These are phyloP conservation scores for Mimosa bimucronata DNA, from an alignment of 306 rosid species.

Conservation along the genomic window DNA sequence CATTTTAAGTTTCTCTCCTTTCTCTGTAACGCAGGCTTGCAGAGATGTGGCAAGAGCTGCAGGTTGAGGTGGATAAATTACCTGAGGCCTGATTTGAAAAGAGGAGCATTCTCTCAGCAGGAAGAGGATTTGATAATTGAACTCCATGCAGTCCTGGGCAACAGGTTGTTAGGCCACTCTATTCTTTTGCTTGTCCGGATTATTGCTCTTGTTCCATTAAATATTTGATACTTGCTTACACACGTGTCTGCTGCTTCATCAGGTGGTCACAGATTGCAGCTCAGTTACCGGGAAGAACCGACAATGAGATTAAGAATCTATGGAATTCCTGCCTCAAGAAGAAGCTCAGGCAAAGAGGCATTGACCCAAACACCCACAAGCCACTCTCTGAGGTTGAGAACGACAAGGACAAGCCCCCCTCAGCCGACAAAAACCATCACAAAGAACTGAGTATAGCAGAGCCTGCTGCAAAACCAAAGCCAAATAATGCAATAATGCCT, in stretches of 20 bases:
- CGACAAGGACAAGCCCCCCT: constrained; percentile 45
- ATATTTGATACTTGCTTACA: neutral
- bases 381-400: constrained; percentile 64
- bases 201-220: neutral
- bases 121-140: constrained; percentile 90
- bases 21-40: constrained; percentile 58
- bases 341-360: constrained; percentile 89
- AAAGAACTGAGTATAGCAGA: constrained; percentile 50
- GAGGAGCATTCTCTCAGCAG: constrained; percentile 93
- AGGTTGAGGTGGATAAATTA: constrained; percentile 95
- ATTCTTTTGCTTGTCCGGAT: constrained; percentile 8
- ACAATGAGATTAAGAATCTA: constrained; percentile 89
- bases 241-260: constrained; percentile 22
- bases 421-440: constrained; percentile 51
- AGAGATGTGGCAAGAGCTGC: constrained; percentile 95
- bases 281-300: constrained; percentile 92
- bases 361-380: constrained; percentile 92
- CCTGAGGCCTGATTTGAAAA: constrained; percentile 92
- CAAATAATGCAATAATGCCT: constrained; percentile 25
- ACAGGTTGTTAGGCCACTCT: constrained; percentile 50
- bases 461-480: constrained; percentile 42
- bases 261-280: constrained; percentile 99
- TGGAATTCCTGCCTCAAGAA: constrained; percentile 98
- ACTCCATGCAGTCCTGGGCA: constrained; percentile 88
- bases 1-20: neutral